Evolutionary conservation across 495 filamentous ascomycete species (phyloP).

Genomic region (Astrocystis sublimbata): DNA sequence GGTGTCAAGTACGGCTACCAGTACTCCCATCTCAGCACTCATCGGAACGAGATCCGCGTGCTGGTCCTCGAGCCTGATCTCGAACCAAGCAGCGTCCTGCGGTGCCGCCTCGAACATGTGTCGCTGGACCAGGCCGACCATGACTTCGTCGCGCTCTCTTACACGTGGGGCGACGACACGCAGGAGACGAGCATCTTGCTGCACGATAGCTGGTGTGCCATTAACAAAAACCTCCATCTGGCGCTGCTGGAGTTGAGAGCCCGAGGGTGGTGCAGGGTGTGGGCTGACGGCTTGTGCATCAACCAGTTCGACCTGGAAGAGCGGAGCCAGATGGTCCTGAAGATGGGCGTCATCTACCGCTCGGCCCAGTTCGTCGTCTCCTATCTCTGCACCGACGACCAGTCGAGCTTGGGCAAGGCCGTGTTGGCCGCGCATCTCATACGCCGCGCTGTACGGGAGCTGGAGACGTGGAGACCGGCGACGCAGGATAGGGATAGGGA

Average conservation of each 20-base stretch:
- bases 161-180: conserved; percentile 13
- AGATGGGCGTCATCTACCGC: conserved; percentile 18
- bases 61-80: conserved; percentile 8
- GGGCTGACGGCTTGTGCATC: conserved; percentile 26
- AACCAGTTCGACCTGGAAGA: conserved; percentile 23
- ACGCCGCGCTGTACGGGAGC: neutral
- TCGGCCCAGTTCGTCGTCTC: conserved; percentile 2
- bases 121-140: conserved; percentile 9
- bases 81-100: neutral
- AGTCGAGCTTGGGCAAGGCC: conserved; percentile 2
- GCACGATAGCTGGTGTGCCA: neutral
- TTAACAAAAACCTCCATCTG: conserved; percentile 9
- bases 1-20: no score
- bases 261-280: conserved; percentile 11
- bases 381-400: neutral
- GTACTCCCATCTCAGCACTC: conserved; percentile 2
- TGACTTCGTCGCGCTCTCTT: conserved; percentile 15
- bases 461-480: neutral
- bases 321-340: conserved; percentile 18
- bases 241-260: conserved; percentile 8
- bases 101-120: conserved; percentile 3
- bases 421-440: neutral
- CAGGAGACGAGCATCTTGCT: neutral
- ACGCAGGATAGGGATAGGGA: neutral
- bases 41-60: conserved; percentile 10